Evolutionary conservation across 2,329 filamentous ascomycete species (phyloP).

Genomic region (Aspergillus brasiliensis): DNA sequence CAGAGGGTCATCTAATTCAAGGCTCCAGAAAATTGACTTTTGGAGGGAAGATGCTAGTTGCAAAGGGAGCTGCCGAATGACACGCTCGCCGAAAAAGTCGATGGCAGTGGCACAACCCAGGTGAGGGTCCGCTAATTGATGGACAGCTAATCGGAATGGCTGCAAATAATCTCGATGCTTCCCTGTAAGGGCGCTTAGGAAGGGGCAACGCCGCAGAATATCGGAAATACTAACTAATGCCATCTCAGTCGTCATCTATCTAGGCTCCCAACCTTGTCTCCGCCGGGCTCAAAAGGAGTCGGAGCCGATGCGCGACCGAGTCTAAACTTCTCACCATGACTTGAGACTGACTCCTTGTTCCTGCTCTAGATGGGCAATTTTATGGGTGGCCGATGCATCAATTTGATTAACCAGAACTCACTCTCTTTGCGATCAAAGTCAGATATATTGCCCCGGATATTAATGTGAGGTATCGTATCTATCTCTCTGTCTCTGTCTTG

Average conservation of each 20-base stretch:
- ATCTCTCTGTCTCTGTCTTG: too few species aligned
- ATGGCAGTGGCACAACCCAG: constrained; percentile 1
- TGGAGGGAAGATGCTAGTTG: background rate
- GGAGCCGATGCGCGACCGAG: constrained; percentile 10
- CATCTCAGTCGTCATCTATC: background rate
- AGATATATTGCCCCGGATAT: background rate
- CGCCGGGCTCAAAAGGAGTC: constrained; percentile 2
- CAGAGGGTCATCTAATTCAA: background rate
- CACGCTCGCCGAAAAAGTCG: background rate
- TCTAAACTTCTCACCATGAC: background rate
- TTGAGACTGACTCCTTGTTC: background rate
- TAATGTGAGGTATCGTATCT: background rate
- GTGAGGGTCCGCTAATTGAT: background rate
- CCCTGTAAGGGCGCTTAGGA: background rate
- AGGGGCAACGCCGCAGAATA: background rate
- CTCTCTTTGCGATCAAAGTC: background rate
- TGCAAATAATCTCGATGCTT: background rate
- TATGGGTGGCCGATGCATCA: background rate
- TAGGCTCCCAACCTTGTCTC: background rate
- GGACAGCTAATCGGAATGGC: background rate
- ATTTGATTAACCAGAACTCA: background rate
- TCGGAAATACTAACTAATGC: background rate
- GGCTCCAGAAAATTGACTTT: background rate
- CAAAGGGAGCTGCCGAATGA: constrained; percentile 8
- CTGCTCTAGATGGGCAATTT: background rate